Percentiles rank a stretch among this genome's conserved stretches.
Evolutionary conservation across 805 yeast species (phyloP).

Genomic region (Pichia membranifaciens): DNA sequence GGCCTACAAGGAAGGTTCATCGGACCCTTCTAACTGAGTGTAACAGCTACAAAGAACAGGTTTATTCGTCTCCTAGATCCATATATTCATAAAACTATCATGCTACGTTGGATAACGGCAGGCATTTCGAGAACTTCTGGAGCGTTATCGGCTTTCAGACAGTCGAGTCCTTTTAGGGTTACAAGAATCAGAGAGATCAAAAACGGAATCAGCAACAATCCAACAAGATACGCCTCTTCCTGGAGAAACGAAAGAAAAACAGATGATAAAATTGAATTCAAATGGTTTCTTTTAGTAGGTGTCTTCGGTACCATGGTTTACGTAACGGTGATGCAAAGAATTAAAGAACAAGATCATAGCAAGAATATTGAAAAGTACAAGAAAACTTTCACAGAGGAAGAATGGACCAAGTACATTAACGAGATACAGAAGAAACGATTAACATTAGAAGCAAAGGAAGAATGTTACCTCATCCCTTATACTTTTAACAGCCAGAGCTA

Average conservation of each 20-base stretch:
- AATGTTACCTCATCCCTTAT: conserved; percentile 29
- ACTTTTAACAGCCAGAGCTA: conserved; percentile 13
- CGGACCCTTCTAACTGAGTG: no score
- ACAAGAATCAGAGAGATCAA: no score
- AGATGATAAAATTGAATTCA: conserved; percentile 15
- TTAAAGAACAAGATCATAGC: conserved; percentile 29
- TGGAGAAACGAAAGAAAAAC: conserved; percentile 11
- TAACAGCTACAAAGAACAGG: no score
- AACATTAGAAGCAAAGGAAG: conserved; percentile 22
- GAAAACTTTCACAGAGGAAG: conserved; percentile 43
- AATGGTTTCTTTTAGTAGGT: conserved; percentile 31
- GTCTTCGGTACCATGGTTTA: conserved; percentile 41
- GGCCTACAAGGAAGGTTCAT: no score
- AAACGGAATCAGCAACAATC: no score
- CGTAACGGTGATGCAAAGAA: conserved; percentile 27
- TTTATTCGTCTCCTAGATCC: no score
- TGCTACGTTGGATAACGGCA: no score
- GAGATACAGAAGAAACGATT: conserved; percentile 28
- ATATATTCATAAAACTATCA: no score
- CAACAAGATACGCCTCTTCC: conserved; percentile 1
- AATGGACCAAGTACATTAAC: conserved; percentile 38
- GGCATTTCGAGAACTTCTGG: no score
- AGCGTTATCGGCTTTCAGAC: no score
- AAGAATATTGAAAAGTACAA: conserved; percentile 27
- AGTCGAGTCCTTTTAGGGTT: no score